Conservation (phyloP, 2,329 filamentous ascomycete species). For the Fusarium tanahbumbuense region DNA sequence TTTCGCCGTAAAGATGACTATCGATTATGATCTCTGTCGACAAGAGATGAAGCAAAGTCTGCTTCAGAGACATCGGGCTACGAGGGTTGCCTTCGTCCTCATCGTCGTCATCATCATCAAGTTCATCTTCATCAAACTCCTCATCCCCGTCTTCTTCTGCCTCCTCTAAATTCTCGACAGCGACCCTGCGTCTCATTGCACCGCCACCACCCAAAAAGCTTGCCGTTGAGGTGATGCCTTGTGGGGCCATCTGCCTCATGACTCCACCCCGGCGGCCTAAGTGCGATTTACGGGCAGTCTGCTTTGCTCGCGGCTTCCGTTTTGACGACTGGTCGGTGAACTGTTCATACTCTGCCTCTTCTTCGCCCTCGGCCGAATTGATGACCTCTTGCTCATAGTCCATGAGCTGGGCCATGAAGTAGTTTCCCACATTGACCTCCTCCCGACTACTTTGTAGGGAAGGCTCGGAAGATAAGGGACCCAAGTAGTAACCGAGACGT, state of each 20-base stretch:
- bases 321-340: constrained; percentile 6
- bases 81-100: constrained; percentile 34
- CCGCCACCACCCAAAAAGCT: too few relatives aligned
- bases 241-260: too few relatives aligned
- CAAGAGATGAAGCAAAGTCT: constrained; percentile 60
- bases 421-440: constrained; percentile 52
- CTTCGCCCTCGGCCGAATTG: constrained; percentile 51
- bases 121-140: constrained; percentile 7
- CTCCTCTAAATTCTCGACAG: neutral
- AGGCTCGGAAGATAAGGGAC: constrained; percentile 13
- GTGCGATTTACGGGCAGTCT: neutral
- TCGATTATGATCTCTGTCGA: constrained; percentile 61
- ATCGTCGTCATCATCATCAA: constrained; percentile 28
- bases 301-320: neutral
- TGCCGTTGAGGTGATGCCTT: too few relatives aligned
- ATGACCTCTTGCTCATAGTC: constrained; percentile 43
- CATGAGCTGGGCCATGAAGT: constrained; percentile 60
- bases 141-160: constrained; percentile 17
- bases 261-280: too few relatives aligned
- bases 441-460: constrained; percentile 50
- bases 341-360: constrained; percentile 52
- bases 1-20: constrained; percentile 57
- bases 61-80: constrained; percentile 58
- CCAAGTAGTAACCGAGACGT: constrained; percentile 54
- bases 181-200: constrained; percentile 1